Conservation (phyloP, 768 basidiomycete genomes). For the Tricholoma flavovirens region DNA sequence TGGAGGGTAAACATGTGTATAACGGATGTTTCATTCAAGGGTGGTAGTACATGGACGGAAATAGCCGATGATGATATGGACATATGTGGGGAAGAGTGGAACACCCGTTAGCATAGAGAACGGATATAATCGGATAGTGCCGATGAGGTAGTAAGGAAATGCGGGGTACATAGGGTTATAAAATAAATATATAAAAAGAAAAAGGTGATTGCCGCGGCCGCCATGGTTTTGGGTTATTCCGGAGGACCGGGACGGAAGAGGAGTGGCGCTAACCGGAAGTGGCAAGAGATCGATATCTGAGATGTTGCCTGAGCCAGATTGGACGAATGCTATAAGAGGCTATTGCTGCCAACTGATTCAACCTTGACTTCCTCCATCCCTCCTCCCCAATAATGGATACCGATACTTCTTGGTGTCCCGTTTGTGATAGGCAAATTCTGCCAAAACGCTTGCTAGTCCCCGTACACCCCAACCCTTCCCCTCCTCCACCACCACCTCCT, state of each 20-base stretch:
- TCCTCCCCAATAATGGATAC: constrained; percentile 34
- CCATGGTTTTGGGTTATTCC: constrained; percentile 13
- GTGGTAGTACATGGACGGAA: too few relatives aligned
- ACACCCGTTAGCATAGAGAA: too few relatives aligned
- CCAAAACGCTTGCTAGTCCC: constrained; percentile 66
- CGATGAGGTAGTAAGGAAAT: background rate
- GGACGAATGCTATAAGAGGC: constrained; percentile 12
- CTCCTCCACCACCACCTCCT: constrained; percentile 12
- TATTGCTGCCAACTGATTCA: background rate
- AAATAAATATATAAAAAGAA: background rate
- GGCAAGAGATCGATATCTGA: constrained; percentile 12
- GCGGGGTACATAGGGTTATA: background rate
- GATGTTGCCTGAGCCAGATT: constrained; percentile 18
- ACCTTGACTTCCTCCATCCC: constrained; percentile 1
- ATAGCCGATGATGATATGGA: too few relatives aligned
- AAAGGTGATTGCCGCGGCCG: constrained; percentile 11
- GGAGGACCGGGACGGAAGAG: constrained; percentile 10
- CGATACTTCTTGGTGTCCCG: constrained; percentile 78
- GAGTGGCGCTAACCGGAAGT: constrained; percentile 10
- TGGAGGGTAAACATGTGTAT: too few relatives aligned
- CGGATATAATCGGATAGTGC: background rate
- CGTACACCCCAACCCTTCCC: constrained; percentile 28
- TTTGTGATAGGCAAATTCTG: constrained; percentile 71
- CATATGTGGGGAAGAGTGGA: too few relatives aligned
- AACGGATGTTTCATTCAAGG: too few relatives aligned